Base-by-base conservation (phyloP, 257 asterid genomes). In the Nyctanthes arbortristis region DNA sequence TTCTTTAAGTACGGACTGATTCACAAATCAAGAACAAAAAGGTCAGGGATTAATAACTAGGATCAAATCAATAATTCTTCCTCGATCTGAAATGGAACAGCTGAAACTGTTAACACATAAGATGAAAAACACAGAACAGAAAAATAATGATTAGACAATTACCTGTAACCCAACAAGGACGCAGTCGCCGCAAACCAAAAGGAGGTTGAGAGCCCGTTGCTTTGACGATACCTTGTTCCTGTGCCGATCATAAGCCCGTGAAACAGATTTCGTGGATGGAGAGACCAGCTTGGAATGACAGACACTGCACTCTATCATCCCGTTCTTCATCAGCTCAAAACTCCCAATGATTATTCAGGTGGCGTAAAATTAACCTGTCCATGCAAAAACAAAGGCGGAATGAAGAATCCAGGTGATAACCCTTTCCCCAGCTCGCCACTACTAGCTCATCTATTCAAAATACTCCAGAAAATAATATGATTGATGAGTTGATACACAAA, bases 231-330 rank as follows among this genome's bases (percentile, higher is more conserved):
- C 68, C 80, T 88, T 88, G 84, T 62, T 82, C 82, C 90, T 81
- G 47, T 88, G 89, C 52, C 33, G 79, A 67, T 85, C 95, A 83
- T 88, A 88, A 36, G 95, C 95, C 73, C 92, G 85, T 60, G 95
- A 82, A 66, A 88, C 68, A 33, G 87, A 62, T 78, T 85, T 88
- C 12, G 86, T 63, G 65, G 92, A 67, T 43, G 95, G 95, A 37
- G 87, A 70, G 36, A 82, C 92, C 67, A 88, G 70, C 81, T 83
- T 85, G 85, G 95, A 85, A 82, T 88, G 95, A 84, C 95, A 88
- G 88, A 85, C 90, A 67, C 89, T 86, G 73, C 95, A 88, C 84
- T 88, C 92, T 80, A 82, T 81, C 91, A 85, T 88, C 84, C 95
- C 95, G 82, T 73, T 81, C 75, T 78, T 80, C 88, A 81, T 82